These are phyloP conservation scores for Vigna mungo DNA, from an alignment of 306 rosid genomes.

Conservation along the genomic window DNA sequence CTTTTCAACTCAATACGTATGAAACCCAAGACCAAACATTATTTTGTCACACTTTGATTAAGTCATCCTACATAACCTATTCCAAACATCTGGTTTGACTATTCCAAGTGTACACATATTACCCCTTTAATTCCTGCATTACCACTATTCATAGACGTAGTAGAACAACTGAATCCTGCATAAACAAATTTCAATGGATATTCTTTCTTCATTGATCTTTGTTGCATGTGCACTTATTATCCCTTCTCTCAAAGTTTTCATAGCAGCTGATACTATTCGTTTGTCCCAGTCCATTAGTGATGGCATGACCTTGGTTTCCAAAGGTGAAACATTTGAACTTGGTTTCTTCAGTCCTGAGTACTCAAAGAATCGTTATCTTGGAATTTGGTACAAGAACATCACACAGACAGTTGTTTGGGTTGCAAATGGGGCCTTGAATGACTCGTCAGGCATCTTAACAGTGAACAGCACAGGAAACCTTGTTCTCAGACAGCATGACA, in stretches of 20 bases:
- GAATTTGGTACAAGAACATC: conserved; percentile 63
- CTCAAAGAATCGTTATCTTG: conserved; percentile 55
- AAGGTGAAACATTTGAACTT: conserved; percentile 51
- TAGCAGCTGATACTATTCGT: conserved; percentile 46
- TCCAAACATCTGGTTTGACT: not conserved
- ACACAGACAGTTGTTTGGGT: conserved; percentile 64
- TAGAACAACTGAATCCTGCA: not conserved
- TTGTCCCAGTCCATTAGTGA: conserved; percentile 48
- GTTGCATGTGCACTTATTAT: not conserved
- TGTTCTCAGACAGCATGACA: conserved; percentile 27
- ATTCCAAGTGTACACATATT: not conserved
- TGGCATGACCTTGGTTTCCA: conserved; percentile 52
- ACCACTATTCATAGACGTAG: not conserved
- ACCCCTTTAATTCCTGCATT: not conserved
- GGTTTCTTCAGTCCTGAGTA: conserved; percentile 65
- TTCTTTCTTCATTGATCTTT: not conserved
- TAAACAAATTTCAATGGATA: conserved; percentile 8
- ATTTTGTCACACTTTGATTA: not conserved
- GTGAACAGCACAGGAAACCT: conserved; percentile 43
- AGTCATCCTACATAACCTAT: not conserved
- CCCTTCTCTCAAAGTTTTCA: conserved; percentile 31
- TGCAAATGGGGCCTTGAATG: conserved; percentile 57
- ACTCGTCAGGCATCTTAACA: conserved; percentile 44
- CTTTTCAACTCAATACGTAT: not conserved
- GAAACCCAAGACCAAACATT: not conserved